Evolutionary conservation across 148 eudicot genomes (phyloP).

Genomic region (Rhododendron williamsianum): DNA sequence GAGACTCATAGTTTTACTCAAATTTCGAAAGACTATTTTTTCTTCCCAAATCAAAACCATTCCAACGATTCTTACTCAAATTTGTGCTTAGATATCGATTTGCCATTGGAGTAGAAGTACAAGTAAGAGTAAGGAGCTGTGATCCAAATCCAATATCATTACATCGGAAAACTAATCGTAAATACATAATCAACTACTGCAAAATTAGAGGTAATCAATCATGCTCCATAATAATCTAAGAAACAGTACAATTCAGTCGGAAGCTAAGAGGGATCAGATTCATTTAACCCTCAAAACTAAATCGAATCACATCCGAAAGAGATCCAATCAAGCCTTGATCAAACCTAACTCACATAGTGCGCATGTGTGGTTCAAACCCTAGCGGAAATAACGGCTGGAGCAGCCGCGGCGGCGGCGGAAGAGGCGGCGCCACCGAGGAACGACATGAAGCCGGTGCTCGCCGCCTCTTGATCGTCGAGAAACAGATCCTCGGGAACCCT

Average conservation of each 20-base stretch:
- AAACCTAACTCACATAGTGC: constrained; percentile 27
- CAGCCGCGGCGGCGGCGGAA: constrained; percentile 54
- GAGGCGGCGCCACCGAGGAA: constrained; percentile 72
- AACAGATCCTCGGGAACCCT: constrained; percentile 72
- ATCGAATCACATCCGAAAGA: constrained; percentile 10
- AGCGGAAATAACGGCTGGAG: constrained; percentile 28
- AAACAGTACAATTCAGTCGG: not conserved
- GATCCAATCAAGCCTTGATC: constrained; percentile 14
- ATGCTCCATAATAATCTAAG: not conserved
- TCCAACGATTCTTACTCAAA: no score
- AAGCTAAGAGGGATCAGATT: not conserved
- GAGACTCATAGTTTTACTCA: no score
- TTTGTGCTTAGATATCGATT: no score
- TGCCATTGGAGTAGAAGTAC: no score
- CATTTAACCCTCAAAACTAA: constrained; percentile 7
- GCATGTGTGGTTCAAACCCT: constrained; percentile 30
- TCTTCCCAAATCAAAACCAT: no score
- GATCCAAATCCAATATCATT: not conserved
- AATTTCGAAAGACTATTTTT: no score
- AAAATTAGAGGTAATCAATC: not conserved
- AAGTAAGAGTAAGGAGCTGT: no score
- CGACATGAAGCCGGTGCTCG: constrained; percentile 43
- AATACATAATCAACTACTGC: not conserved
- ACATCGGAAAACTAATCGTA: not conserved
- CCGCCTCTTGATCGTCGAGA: constrained; percentile 64